Evolutionary conservation across 2,329 filamentous ascomycete species (phyloP).

Genomic region (Dactylellina drechsleri): DNA sequence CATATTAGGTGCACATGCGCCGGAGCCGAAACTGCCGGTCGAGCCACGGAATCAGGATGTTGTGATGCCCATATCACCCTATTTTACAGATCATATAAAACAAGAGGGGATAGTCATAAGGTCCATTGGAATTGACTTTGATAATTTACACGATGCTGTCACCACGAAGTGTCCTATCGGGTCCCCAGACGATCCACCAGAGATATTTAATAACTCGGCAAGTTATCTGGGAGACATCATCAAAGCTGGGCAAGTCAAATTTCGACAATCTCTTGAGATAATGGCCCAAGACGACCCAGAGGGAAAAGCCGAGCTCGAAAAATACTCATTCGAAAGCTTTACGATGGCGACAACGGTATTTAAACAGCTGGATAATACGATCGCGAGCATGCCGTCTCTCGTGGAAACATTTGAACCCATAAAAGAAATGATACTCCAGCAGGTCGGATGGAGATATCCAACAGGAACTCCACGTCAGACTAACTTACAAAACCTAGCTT

Average conservation of each 20-base stretch:
- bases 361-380: not conserved
- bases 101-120: not conserved
- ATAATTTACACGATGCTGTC: slow-evolving; percentile 3
- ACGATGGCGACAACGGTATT: not conserved
- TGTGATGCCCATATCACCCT: not conserved
- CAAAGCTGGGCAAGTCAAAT: not conserved
- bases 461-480: not conserved
- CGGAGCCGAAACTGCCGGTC: not conserved
- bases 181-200: not conserved
- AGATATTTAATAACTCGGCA: slow-evolving; percentile 5
- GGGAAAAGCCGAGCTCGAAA: slow-evolving; percentile 9
- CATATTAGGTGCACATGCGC: slow-evolving; percentile 7
- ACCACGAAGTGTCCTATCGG: slow-evolving; percentile 1
- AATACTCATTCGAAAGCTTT: not conserved
- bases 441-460: slow-evolving; percentile 7
- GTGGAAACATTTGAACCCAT: not conserved
- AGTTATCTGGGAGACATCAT: not conserved
- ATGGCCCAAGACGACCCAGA: slow-evolving; percentile 7
- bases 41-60: not conserved
- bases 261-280: not conserved
- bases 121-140: not conserved
- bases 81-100: not conserved
- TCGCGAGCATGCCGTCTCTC: not conserved
- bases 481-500: not conserved
- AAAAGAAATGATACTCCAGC: not conserved